Conservation (phyloP, 202 grass and related monocot genomes). For the Saccharum hybrid region DNA sequence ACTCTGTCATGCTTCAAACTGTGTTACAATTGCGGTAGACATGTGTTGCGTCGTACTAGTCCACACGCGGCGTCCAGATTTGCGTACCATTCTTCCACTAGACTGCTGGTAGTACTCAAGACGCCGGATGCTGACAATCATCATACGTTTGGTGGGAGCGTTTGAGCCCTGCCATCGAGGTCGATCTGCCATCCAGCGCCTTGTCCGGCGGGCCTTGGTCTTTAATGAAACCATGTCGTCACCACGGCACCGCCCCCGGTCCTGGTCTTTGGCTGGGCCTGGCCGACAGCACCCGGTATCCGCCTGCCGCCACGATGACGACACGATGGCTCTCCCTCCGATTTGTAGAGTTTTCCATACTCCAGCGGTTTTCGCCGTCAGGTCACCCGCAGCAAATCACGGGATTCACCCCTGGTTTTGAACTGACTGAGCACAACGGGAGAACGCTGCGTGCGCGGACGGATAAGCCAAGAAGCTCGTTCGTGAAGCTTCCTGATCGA, state of each 20-base stretch:
- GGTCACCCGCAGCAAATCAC: background rate
- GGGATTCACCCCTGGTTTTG: background rate
- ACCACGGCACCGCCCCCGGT: background rate
- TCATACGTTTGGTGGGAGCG: too few relatives aligned
- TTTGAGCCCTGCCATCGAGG: too few relatives aligned
- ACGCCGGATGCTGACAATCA: too few relatives aligned
- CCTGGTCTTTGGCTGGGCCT: background rate
- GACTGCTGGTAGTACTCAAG: too few relatives aligned
- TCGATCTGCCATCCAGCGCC: background rate
- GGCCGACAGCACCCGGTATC: background rate
- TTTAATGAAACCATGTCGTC: conserved; percentile 8
- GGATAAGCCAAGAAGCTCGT: background rate
- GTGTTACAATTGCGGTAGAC: background rate
- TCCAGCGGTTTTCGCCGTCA: background rate
- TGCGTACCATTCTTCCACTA: too few relatives aligned
- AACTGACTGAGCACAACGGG: background rate
- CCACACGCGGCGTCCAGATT: too few relatives aligned
- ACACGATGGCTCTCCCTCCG: background rate
- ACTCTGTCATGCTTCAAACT: background rate
- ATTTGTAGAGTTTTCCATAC: background rate
- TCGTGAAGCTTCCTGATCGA: background rate
- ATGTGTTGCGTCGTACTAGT: too few relatives aligned
- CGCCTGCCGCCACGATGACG: conserved; percentile 20
- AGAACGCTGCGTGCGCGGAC: too few relatives aligned
- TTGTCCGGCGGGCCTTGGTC: background rate